Evolutionary conservation across 768 basidiomycete genomes (phyloP).

Genomic region (Kockovaella imperatae): DNA sequence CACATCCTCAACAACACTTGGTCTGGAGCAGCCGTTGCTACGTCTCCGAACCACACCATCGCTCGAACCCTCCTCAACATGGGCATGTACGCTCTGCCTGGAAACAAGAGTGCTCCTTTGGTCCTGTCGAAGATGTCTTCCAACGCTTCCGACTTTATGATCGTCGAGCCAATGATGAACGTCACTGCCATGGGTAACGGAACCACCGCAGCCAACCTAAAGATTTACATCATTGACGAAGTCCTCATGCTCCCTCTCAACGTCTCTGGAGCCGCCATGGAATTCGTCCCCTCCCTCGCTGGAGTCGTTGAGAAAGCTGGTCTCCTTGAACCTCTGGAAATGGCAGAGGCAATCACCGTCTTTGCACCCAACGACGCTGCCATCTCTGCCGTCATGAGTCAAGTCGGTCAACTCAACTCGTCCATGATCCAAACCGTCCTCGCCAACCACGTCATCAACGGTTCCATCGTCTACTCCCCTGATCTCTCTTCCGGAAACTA

Average conservation of each 20-base stretch:
- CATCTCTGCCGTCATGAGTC: constrained; percentile 45
- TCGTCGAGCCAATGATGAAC: constrained; percentile 51
- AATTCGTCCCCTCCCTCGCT: constrained; percentile 49
- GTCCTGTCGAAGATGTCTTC: constrained; percentile 34
- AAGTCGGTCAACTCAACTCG: constrained; percentile 49
- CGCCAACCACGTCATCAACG: constrained; percentile 66
- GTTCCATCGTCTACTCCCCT: constrained; percentile 59
- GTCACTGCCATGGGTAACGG: constrained; percentile 29
- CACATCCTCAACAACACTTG: constrained; percentile 53
- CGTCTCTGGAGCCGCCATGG: constrained; percentile 46
- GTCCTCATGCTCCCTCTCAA: constrained; percentile 54
- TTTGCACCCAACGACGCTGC: constrained; percentile 60
- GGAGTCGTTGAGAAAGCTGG: constrained; percentile 41
- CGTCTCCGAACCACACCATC: constrained; percentile 56
- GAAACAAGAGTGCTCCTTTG: constrained; percentile 44
- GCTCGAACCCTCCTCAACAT: constrained; percentile 59
- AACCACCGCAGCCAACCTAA: constrained; percentile 35
- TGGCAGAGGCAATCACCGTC: constrained; percentile 55
- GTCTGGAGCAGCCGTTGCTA: constrained; percentile 45
- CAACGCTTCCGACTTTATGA: constrained; percentile 47
- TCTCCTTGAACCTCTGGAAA: constrained; percentile 46
- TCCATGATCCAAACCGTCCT: constrained; percentile 51
- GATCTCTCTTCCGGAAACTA: constrained; percentile 47
- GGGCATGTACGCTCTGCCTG: constrained; percentile 54
- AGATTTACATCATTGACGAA: constrained; percentile 38